These are phyloP conservation scores for Pulveroboletus sp. DNA, from an alignment of 768 basidiomycete species.

Conservation along the genomic window DNA sequence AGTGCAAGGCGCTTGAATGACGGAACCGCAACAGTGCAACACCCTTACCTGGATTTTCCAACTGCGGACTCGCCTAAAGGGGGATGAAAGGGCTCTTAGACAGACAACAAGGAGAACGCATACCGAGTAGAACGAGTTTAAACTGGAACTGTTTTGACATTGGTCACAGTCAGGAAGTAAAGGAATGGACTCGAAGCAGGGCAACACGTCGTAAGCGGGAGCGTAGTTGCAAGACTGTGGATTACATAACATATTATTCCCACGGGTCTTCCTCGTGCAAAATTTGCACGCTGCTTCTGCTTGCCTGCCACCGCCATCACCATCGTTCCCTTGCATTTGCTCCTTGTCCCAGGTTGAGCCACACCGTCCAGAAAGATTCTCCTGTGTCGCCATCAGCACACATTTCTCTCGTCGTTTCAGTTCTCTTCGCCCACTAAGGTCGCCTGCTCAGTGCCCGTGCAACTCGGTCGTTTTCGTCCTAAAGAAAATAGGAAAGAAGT, in stretches of 20 bases:
- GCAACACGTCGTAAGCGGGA: slow-evolving; percentile 1
- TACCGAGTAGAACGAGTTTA: slow-evolving; percentile 94
- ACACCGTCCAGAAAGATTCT: slow-evolving; percentile 19
- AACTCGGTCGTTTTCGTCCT: slow-evolving; percentile 22
- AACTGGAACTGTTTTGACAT: slow-evolving; percentile 95
- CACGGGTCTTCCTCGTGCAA: slow-evolving; percentile 28
- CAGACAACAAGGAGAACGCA: slow-evolving; percentile 2
- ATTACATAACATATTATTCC: slow-evolving; percentile 27
- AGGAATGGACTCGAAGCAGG: slow-evolving; percentile 11
- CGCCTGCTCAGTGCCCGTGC: slow-evolving; percentile 23
- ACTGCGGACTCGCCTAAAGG: slow-evolving; percentile 89
- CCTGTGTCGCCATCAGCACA: slow-evolving; percentile 16
- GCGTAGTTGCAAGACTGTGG: not conserved
- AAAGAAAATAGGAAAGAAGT: slow-evolving; percentile 24
- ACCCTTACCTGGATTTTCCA: slow-evolving; percentile 82
- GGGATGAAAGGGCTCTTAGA: slow-evolving; percentile 4
- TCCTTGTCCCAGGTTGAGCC: slow-evolving; percentile 23
- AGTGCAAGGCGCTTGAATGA: slow-evolving; percentile 22
- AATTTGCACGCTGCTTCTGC: slow-evolving; percentile 24
- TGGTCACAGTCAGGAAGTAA: slow-evolving; percentile 29
- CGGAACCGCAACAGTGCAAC: slow-evolving; percentile 16
- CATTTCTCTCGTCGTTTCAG: slow-evolving; percentile 16
- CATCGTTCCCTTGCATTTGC: slow-evolving; percentile 21
- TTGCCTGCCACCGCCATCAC: slow-evolving; percentile 37
- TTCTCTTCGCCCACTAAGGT: slow-evolving; percentile 23